Base-by-base conservation (phyloP, 768 basidiomycete species). In the Podaxis sp. region DNA sequence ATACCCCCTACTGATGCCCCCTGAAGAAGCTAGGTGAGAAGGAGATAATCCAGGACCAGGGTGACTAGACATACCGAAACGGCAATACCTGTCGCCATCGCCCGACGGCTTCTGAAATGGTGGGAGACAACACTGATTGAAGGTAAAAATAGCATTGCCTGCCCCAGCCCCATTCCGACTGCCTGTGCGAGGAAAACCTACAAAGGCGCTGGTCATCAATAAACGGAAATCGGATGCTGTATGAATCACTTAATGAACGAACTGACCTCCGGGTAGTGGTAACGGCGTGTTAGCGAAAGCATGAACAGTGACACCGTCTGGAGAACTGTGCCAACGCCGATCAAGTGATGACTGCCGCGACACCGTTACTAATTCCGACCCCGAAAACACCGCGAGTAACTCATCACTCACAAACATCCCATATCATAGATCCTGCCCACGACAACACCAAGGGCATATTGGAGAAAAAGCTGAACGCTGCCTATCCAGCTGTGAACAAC, bases 101-200 rank as follows among this genome's bases (percentile, higher is more conserved):
- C 73, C 42, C 75, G 72, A 49, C 73, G 72, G 63, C 66, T 72
- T 57, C 72, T 74, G 68, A 82, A 85, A 67, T 81, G 79, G 54
- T 82, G 82, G 3, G 79, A 74, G n/a, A 80, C 71, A 39, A 83
- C 73, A 11, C 76, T 76, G 51, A 83, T 70, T 2, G 83, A 79
- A 0, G 84, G 85, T 24, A 84, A 68, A 72, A 83, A 85, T 26
- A 83, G 71, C 24, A 84, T 67, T 1, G 83, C 80, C 42, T 79
- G 75, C 2, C 81, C 81, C 7, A 77, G 57, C 1, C 85, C 86
- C 73, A 83, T 80, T n/a, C 82, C 84, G n/a, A 87, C 72, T 3
- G 79, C 84, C 71, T 87, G 84, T 0, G 82, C 73, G 12, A 86
- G 72, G 68, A 86, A 84, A 17, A 83, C 73, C 76, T 82, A 38